phyloP scores from a whole-genome alignment of 176 grass and related monocot species.

The Saccharum spontaneum region DNA sequence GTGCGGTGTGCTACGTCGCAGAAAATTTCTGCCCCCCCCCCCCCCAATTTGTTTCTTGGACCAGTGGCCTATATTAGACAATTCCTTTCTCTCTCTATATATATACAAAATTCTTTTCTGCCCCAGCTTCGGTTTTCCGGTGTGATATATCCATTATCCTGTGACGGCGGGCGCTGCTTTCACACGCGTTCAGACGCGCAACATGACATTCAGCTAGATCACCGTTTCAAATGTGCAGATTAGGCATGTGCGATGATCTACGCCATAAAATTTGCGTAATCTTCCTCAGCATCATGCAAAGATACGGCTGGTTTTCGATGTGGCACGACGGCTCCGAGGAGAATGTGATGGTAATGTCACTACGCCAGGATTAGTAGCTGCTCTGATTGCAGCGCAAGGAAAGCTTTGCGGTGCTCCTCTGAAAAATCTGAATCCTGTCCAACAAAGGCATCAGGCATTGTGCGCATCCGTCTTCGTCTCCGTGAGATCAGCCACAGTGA shows the following conservation, averaged over 20 bases:
- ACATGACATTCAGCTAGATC: background rate
- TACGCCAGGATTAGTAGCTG: background rate
- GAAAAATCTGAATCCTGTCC: background rate
- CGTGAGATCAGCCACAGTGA: conserved; percentile 42
- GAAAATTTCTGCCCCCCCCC: background rate
- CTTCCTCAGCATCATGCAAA: background rate
- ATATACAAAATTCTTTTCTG: background rate
- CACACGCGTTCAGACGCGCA: conserved; percentile 32
- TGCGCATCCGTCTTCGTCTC: background rate
- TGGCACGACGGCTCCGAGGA: background rate
- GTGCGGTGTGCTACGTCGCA: background rate
- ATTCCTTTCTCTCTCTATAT: background rate
- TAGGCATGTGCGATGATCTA: background rate
- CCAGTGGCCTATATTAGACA: background rate
- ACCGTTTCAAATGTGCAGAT: background rate
- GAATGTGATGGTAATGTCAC: background rate
- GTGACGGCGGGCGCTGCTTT: conserved; percentile 8
- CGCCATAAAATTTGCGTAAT: background rate
- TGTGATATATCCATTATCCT: background rate
- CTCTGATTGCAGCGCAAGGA: background rate
- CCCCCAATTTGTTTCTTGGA: background rate
- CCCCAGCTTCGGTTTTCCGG: background rate
- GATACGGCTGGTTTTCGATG: background rate
- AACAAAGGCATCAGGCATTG: background rate
- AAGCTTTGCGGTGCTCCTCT: background rate